Conservation (phyloP, 2,329 filamentous ascomycete species). For the Cytospora mali region DNA sequence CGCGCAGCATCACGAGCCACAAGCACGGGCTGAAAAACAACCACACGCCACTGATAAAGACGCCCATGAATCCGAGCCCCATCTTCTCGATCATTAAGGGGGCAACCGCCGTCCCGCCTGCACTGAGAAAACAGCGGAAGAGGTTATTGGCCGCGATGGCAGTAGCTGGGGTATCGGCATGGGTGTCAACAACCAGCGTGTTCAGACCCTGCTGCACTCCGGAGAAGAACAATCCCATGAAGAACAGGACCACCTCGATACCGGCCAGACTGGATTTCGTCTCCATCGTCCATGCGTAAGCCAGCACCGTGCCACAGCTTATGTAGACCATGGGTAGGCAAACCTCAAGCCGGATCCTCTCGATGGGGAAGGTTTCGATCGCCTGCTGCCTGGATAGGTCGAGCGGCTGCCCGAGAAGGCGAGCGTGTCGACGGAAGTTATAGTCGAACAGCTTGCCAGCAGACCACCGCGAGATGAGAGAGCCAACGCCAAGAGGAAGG, state of each 20-base stretch:
- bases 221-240: constrained; percentile 31
- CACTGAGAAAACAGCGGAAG: constrained; percentile 33
- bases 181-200: constrained; percentile 31
- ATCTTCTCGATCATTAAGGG: constrained; percentile 33
- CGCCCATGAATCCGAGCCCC: constrained; percentile 32
- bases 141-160: constrained; percentile 33
- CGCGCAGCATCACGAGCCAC: constrained; percentile 34
- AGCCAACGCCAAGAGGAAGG: constrained; percentile 30
- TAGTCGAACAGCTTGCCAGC: constrained; percentile 30
- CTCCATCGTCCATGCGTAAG: constrained; percentile 35
- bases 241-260: constrained; percentile 32
- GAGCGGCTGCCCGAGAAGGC: constrained; percentile 26
- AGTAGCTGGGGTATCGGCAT: constrained; percentile 29
- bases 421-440: constrained; percentile 30
- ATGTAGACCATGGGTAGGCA: constrained; percentile 31
- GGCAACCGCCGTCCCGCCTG: constrained; percentile 34
- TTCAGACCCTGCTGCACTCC: constrained; percentile 32
- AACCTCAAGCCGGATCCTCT: constrained; percentile 31
- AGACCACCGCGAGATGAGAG: constrained; percentile 29
- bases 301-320: constrained; percentile 28
- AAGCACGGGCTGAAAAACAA: constrained; percentile 31
- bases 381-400: constrained; percentile 29
- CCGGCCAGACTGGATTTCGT: constrained; percentile 30
- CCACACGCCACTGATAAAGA: constrained; percentile 34
- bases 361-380: constrained; percentile 30